Evolutionary conservation across 169 alveolate genomes (phyloP).

Genomic region (Plasmodium berghei): DNA sequence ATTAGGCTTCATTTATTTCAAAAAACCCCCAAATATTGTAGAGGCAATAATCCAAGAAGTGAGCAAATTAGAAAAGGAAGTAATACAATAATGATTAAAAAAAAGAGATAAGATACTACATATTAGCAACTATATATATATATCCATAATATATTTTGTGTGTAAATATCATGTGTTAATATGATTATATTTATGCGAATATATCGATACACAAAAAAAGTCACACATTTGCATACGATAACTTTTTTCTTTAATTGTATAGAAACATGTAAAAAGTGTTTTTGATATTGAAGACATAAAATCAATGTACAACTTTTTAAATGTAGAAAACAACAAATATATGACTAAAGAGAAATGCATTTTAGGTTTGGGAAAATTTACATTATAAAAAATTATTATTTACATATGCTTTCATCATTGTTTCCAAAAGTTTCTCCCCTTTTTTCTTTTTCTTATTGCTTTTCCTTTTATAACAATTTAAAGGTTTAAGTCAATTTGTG

Average conservation of each 20-base stretch:
- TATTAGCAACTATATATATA: not conserved
- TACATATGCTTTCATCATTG: no score
- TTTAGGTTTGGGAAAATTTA: constrained; percentile 27
- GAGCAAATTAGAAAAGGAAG: constrained; percentile 55
- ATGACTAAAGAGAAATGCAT: constrained; percentile 63
- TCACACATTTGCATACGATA: not conserved
- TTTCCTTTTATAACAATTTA: not conserved
- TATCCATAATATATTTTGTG: not conserved
- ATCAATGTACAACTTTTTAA: constrained; percentile 41
- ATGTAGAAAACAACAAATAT: constrained; percentile 67
- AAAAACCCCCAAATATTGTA: constrained; percentile 59
- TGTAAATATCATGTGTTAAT: not conserved
- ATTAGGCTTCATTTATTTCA: constrained; percentile 50
- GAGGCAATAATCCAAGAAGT: constrained; percentile 46
- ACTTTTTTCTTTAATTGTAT: not conserved
- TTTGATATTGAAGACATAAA: constrained; percentile 40
- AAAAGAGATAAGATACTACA: constrained; percentile 1
- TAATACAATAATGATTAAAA: constrained; percentile 3
- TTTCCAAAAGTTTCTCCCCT: not conserved
- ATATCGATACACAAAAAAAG: not conserved
- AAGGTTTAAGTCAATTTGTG: constrained; percentile 73
- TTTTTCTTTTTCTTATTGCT: not conserved
- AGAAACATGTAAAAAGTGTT: constrained; percentile 21
- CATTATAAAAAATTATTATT: not conserved
- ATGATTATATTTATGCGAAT: not conserved